Evolutionary conservation across 2,329 filamentous ascomycete species (phyloP).

Genomic region (Ceratocystis eucalypticola): DNA sequence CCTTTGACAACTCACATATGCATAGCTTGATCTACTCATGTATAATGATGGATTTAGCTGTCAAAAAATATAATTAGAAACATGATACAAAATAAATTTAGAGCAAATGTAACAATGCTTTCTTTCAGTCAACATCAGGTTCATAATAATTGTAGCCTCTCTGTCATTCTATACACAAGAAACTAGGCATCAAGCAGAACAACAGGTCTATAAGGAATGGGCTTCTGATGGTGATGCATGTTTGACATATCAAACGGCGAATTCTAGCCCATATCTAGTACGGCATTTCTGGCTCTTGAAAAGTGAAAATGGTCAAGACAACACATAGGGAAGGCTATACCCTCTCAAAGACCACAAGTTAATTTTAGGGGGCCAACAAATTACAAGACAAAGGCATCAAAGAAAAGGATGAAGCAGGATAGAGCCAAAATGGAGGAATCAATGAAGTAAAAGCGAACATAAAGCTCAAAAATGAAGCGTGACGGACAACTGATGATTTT

Average conservation of each 20-base stretch:
- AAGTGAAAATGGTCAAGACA: background rate
- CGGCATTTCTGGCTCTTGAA: background rate
- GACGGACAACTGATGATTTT: background rate
- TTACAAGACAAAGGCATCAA: background rate
- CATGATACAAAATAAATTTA: background rate
- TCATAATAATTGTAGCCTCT: background rate
- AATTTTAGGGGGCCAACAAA: background rate
- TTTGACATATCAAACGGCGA: background rate
- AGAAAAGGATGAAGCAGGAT: background rate
- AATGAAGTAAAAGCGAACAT: constrained; percentile 4
- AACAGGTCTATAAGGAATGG: background rate
- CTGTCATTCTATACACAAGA: background rate
- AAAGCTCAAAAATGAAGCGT: background rate
- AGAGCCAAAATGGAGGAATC: constrained; percentile 4
- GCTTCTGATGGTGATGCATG: background rate
- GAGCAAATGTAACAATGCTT: background rate
- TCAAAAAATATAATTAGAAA: background rate
- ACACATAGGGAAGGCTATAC: no score
- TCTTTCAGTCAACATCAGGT: background rate
- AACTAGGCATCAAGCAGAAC: background rate
- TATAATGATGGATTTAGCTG: background rate
- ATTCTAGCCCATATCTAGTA: background rate
- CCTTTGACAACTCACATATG: no score
- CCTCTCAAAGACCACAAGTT: background rate
- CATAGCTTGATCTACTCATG: background rate